Conservation (phyloP, 805 yeast genomes). For the Candida multigemmis region DNA sequence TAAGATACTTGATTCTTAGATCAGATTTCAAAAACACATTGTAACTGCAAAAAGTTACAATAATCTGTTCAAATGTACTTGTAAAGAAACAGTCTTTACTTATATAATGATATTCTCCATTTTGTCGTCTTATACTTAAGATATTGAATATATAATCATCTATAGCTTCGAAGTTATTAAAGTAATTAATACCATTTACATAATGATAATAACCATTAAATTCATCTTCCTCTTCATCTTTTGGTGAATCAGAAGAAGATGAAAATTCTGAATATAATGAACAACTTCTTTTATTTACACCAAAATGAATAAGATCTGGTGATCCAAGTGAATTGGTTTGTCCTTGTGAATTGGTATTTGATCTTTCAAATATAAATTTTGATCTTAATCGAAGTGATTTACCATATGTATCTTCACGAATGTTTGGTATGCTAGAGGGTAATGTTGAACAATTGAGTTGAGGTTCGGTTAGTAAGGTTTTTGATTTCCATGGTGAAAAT, state of each 20-base stretch:
- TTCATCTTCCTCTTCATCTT: slow-evolving; percentile 22
- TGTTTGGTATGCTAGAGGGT: no score
- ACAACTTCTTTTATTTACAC: slow-evolving; percentile 26
- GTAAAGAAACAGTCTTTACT: not conserved
- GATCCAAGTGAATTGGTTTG: slow-evolving; percentile 18
- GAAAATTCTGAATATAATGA: no score
- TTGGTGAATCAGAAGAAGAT: slow-evolving; percentile 13
- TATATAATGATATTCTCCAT: slow-evolving; percentile 3
- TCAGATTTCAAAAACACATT: slow-evolving; percentile 71
- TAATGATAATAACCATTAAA: slow-evolving; percentile 31
- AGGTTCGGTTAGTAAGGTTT: no score
- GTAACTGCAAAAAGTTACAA: slow-evolving; percentile 57
- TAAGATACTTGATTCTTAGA: slow-evolving; percentile 52
- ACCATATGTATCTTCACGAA: no score
- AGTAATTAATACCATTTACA: slow-evolving; percentile 23
- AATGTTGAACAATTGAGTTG: no score
- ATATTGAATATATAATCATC: slow-evolving; percentile 18
- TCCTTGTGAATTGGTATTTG: no score
- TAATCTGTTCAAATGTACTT: slow-evolving; percentile 7
- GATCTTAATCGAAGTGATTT: no score
- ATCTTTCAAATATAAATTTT: no score
- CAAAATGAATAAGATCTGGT: slow-evolving; percentile 31
- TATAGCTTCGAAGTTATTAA: slow-evolving; percentile 11
- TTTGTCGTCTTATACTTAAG: slow-evolving; percentile 13
- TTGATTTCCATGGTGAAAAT: no score